Percentiles rank a stretch among this genome's conserved stretches.
phyloP scores from a whole-genome alignment of 495 filamentous ascomycete genomes.

The Articulospora tetracladia region DNA sequence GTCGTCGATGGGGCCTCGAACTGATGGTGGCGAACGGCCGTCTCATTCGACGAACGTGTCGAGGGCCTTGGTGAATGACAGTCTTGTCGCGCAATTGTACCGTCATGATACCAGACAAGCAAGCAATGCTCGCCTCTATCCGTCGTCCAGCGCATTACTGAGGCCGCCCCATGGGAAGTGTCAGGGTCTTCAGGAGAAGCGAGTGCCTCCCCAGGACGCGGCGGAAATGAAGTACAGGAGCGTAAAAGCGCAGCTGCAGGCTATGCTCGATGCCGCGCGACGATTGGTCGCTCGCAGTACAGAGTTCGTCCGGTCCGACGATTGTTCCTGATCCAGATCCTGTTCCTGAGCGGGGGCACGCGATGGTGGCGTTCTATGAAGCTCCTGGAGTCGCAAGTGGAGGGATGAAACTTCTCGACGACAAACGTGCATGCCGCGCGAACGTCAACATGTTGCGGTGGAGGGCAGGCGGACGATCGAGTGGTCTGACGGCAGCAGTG shows the following conservation, averaged over 20 bases:
- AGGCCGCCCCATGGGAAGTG: neutral
- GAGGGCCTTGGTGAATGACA: neutral
- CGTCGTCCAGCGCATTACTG: too few relatives aligned
- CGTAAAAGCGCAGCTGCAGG: neutral
- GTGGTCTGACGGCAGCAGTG: too few relatives aligned
- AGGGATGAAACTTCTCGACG: conserved; percentile 24
- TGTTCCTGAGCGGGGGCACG: conserved; percentile 1
- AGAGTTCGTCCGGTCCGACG: neutral
- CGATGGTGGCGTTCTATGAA: conserved; percentile 22
- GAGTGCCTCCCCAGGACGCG: neutral
- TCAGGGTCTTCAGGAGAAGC: neutral
- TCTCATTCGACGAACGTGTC: conserved; percentile 6
- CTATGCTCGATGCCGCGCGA: neutral
- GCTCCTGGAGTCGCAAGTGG: conserved; percentile 22
- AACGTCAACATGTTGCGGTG: neutral
- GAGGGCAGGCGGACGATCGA: neutral
- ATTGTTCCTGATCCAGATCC: neutral
- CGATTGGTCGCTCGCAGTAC: neutral
- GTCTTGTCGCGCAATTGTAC: too few relatives aligned
- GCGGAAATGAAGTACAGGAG: neutral
- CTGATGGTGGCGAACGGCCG: neutral
- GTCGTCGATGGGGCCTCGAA: neutral
- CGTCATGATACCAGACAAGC: too few relatives aligned
- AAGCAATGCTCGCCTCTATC: too few relatives aligned
- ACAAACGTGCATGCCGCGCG: conserved; percentile 13